Base-by-base conservation (phyloP, 2,329 filamentous ascomycete species). In the Fusarium fracticaudum region DNA sequence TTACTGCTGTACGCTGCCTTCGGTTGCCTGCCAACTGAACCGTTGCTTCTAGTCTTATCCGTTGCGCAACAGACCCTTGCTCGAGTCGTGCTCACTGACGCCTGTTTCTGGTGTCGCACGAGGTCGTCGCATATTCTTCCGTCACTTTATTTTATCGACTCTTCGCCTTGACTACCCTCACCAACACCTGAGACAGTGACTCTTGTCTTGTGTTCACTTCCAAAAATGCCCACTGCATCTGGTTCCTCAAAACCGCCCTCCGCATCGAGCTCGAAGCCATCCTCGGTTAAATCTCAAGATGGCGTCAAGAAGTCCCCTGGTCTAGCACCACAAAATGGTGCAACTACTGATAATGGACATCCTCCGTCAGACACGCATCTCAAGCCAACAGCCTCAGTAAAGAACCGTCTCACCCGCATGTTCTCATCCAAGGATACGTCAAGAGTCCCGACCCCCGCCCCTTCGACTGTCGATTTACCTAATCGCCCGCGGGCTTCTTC, bases 341-440 rank as follows among this genome's bases (percentile, higher is more conserved):
- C 78, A 53, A 73, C 73, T 63, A 72, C 73, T 62, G 61, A 61
- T 38, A 81, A 81, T 63, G 81, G 80, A 71, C 60, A 40, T 61
- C 43, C 70, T 37, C 43, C 69, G 37, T 43, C 77, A 51, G 75
- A 79, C 44, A 54, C 64, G 18, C 67, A 75, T 44, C 48, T 79
- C 47, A 76, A 78, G 50, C 72, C 78, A 31, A 69, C 83, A 64
- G 80, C 87, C 6, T 90, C 89, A 20, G 89, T 92, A 82, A 92
- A 91, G 80, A 89, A 91, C 79, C 88, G 89, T 53, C 80, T 92
- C 64, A 89, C 89, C 45, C 88, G 90, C 84, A 92, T 92, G 87
- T 92, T 92, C 82, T 90, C 85, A 71, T 90, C 85, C 73, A 90
- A 88, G 79, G 89, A 91, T 61, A 79, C 84, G 26, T 76, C 80